Percentiles rank a stretch among this genome's conserved stretches.
phyloP scores from a whole-genome alignment of 2,329 filamentous ascomycete species.

The Microthyrium microscopicum region DNA sequence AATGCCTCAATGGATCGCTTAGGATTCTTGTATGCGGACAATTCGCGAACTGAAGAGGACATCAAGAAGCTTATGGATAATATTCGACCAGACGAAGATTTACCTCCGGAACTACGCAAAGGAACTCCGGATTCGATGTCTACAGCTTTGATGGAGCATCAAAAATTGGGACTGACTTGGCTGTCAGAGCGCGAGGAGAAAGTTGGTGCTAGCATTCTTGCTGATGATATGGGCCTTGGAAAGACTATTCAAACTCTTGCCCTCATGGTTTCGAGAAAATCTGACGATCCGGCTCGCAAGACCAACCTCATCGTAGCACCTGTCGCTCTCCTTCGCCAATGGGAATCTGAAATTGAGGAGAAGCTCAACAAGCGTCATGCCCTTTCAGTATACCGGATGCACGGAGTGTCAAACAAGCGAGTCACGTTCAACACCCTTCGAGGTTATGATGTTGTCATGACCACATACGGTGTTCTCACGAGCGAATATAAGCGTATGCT shows the following conservation, averaged over 20 bases:
- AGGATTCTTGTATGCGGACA: constrained; percentile 18
- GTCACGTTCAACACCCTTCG: constrained; percentile 45
- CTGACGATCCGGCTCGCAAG: constrained; percentile 39
- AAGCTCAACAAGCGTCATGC: constrained; percentile 40
- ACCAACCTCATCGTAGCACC: constrained; percentile 83
- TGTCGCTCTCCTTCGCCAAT: constrained; percentile 86
- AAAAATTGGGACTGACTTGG: constrained; percentile 63
- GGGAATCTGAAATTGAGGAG: constrained; percentile 72
- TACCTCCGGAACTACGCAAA: constrained; percentile 42
- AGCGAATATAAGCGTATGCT: constrained; percentile 48
- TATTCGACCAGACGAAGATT: constrained; percentile 55
- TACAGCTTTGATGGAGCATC: constrained; percentile 60
- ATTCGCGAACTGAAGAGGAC: constrained; percentile 42
- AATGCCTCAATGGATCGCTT: background rate
- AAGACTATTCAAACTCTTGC: constrained; percentile 74
- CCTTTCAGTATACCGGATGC: constrained; percentile 52
- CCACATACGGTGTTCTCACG: constrained; percentile 58
- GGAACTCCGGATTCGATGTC: constrained; percentile 53
- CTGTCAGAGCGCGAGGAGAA: constrained; percentile 58
- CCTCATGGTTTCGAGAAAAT: constrained; percentile 53
- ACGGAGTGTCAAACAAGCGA: constrained; percentile 41
- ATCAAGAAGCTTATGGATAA: constrained; percentile 54
- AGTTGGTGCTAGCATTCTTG: constrained; percentile 53
- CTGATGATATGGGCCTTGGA: constrained; percentile 59
- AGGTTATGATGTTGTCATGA: constrained; percentile 57